Conservation (phyloP, 1,284 basidiomycete species). For the Austroboletus niveus region DNA sequence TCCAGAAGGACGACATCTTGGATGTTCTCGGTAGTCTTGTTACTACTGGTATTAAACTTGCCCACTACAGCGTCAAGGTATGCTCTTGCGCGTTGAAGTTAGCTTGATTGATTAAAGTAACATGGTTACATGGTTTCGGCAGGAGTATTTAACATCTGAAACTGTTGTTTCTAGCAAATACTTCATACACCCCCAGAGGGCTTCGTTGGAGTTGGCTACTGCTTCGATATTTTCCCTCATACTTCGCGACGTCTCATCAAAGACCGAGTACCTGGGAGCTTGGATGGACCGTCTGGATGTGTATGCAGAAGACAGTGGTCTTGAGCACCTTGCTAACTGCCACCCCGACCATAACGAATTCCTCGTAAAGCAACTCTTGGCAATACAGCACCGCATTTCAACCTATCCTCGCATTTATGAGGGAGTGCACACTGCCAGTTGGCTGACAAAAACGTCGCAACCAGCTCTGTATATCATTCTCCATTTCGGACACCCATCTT, state of each 20-base stretch:
- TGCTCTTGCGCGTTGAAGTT: too few relatives aligned
- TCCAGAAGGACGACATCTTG: neutral
- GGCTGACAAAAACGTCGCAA: too few relatives aligned
- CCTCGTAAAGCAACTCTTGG: neutral
- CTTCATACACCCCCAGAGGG: too few relatives aligned
- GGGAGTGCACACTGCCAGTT: too few relatives aligned
- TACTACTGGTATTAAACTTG: neutral
- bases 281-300: neutral
- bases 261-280: neutral
- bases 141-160: too few relatives aligned
- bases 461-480: neutral
- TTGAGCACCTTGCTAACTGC: neutral
- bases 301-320: neutral
- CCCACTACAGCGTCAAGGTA: too few relatives aligned
- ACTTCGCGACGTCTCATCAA: neutral
- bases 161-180: too few relatives aligned
- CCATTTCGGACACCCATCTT: neutral
- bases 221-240: neutral
- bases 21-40: slow-evolving; percentile 1
- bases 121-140: too few relatives aligned
- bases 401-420: neutral
- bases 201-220: too few relatives aligned
- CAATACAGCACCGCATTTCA: neutral
- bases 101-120: too few relatives aligned
- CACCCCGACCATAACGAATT: neutral